Conservation (phyloP, 768 basidiomycete genomes). For the Podaxis sp. region DNA sequence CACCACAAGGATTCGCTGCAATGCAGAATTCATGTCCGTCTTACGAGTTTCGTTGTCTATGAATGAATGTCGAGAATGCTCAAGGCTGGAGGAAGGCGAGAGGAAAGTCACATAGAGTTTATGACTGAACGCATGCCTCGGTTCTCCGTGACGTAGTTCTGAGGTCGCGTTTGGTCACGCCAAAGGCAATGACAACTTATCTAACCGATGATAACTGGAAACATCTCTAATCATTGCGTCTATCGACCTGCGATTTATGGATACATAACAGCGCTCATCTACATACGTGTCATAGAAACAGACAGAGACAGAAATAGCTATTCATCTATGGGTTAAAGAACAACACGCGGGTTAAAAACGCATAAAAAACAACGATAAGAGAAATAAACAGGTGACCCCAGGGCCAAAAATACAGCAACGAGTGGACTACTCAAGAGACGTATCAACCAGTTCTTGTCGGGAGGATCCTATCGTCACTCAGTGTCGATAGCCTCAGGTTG, state of each 20-base stretch:
- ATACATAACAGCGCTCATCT: not conserved
- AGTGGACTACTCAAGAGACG: conserved; percentile 1
- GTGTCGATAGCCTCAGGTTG: conserved; percentile 7
- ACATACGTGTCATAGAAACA: too few species aligned
- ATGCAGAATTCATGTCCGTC: conserved; percentile 31
- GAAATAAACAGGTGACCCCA: not conserved
- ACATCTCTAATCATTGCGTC: not conserved
- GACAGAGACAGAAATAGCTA: not conserved
- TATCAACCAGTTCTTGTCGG: conserved; percentile 5
- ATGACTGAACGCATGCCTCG: not conserved
- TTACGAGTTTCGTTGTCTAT: not conserved
- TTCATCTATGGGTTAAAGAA: not conserved
- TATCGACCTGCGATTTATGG: not conserved
- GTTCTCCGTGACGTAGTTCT: not conserved
- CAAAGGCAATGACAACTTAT: not conserved
- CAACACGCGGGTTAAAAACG: not conserved
- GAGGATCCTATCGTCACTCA: conserved; percentile 10
- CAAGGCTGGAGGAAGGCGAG: not conserved
- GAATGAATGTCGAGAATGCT: not conserved
- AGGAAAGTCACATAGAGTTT: conserved; percentile 7
- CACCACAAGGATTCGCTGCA: conserved; percentile 80
- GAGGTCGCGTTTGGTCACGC: not conserved
- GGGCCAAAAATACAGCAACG: not conserved
- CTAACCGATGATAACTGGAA: not conserved
- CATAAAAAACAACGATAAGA: not conserved